Base-by-base conservation (phyloP, 2,329 filamentous ascomycete species). In the Ciborinia camelliae region DNA sequence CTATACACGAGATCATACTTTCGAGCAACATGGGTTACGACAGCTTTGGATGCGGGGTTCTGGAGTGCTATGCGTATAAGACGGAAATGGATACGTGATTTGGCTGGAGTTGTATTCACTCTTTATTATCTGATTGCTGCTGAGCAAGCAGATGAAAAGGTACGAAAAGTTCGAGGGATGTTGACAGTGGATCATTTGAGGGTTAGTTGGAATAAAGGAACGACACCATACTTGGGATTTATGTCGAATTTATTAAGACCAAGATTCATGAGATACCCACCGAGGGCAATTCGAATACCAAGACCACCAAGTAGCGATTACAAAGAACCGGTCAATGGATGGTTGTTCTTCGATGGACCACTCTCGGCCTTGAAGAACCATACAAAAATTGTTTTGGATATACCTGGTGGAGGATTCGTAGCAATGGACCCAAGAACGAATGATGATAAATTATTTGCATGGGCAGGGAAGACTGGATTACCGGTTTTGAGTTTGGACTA, bases 31-130 rank as follows among this genome's bases (percentile, higher is more conserved):
- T 99, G 95, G 95, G 86, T 98, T 20, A 88, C 95, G 62, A 99
- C 95, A 0, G 95, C 92, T 0, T 79, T 99, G 67, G 95, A 99
- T 73, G 95, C 95, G 7, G 95, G 95, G 1, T 99, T 97, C 77
- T 99, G 95, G 95, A 97, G 92, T 0, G 95, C 95, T 41, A 99
- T 99, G 95, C 89, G 87, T 72, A 93, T 99, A 68, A 86, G 85
- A 64, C 82, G 82, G 55, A 92, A 90, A 72, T 93, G 90, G 86
- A 71, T 97, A 50, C 84, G 92, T 47, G 93, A 98, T 75, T 75
- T 97, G 18, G 86, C 90, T 12, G 92, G 91, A 74, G 82, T 98
- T 26, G 80, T 91, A 54, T 98, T 97, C 77, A 91, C 91, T 0
- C 75, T 90, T 14, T 99, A 97, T 77, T 99, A 99, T 76, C 82